Conservation (phyloP, 495 filamentous ascomycete genomes). For the Glonium stellatum region DNA sequence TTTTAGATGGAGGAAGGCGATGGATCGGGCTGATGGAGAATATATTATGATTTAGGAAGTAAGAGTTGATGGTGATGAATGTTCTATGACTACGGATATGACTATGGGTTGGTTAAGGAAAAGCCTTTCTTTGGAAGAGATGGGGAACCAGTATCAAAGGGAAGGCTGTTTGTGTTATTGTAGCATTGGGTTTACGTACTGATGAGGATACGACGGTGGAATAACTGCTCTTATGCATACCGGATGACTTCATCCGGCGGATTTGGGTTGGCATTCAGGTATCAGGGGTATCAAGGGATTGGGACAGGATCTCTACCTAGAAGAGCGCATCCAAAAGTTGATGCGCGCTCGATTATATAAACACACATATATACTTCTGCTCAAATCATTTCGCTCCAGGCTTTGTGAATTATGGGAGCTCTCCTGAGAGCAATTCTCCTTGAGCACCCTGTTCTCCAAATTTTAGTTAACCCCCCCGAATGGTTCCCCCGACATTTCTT, state of each 20-base stretch:
- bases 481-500: no score
- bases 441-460: no score
- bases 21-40: constrained; percentile 72
- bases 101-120: background rate
- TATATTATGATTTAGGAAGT: constrained; percentile 70
- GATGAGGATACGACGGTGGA: background rate
- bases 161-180: background rate
- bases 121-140: background rate
- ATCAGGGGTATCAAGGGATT: background rate
- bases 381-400: no score
- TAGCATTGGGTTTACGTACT: background rate
- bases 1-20: constrained; percentile 72
- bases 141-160: background rate
- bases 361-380: no score
- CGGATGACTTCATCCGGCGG: background rate
- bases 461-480: no score
- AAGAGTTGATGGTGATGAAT: no score
- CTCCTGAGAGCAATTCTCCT: no score
- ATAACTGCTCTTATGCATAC: background rate
- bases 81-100: no score
- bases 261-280: background rate
- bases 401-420: no score
- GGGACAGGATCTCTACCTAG: background rate
- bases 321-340: background rate
- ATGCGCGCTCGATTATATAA: no score